phyloP scores from a whole-genome alignment of 139 green algal genomes.

The Volvox africanus region DNA sequence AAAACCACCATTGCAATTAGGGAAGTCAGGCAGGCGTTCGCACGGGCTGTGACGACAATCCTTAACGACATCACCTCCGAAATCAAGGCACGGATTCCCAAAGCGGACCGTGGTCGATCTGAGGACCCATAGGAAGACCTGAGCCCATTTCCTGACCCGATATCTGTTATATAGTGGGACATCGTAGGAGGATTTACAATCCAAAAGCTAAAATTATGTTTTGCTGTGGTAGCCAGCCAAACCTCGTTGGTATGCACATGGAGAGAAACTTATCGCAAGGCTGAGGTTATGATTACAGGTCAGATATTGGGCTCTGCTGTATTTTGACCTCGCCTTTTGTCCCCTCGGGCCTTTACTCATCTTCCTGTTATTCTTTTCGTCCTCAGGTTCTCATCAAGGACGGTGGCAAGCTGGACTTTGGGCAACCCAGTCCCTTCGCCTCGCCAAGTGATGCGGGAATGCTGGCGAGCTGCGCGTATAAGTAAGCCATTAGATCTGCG shows the following conservation, averaged over 20 bases:
- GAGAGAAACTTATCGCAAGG: too few species aligned
- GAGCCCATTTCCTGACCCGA: background rate
- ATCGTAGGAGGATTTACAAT: too few species aligned
- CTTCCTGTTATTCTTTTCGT: background rate
- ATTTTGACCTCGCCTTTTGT: background rate
- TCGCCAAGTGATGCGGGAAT: slow-evolving; percentile 66
- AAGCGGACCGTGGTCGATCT: background rate
- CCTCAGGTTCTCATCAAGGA: slow-evolving; percentile 71
- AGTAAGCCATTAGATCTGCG: slow-evolving; percentile 41
- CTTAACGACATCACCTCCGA: slow-evolving; percentile 45
- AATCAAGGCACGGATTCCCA: background rate
- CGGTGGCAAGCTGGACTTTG: slow-evolving; percentile 69
- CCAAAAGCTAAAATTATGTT: too few species aligned
- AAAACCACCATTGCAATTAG: too few species aligned
- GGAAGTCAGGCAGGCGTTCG: too few species aligned
- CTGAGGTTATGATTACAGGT: too few species aligned
- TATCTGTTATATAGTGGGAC: too few species aligned
- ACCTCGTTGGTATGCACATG: too few species aligned
- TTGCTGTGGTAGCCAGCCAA: too few species aligned
- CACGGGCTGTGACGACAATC: slow-evolving; percentile 23
- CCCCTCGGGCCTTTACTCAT: background rate
- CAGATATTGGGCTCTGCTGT: background rate
- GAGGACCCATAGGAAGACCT: slow-evolving; percentile 41
- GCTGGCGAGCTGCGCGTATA: slow-evolving; percentile 77
- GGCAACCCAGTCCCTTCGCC: slow-evolving; percentile 84